Base-by-base conservation (phyloP, 1,284 basidiomycete genomes). In the Austropuccinia psidii region DNA sequence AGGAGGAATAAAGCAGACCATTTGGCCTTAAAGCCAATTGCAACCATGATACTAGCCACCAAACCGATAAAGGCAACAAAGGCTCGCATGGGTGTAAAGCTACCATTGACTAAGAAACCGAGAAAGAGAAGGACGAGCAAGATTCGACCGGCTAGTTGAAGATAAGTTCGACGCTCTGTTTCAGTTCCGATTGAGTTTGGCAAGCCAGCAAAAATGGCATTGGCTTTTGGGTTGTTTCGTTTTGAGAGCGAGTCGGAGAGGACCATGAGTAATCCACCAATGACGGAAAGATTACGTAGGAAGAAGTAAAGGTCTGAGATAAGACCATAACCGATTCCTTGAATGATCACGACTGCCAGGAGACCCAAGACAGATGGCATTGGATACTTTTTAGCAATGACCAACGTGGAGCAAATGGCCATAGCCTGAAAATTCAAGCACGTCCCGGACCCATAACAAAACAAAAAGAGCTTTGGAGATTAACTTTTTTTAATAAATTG, bases 281-380 rank as follows among this genome's bases (percentile, higher is more conserved):
- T 89, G 78, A 95, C 92, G 76, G 88, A 90, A 57, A 95, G 84
- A 83, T 94, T 95, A 80, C 92, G 90, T 55, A 98, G 89, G 91
- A 99, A 99, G 86, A 99, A 99, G 83, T 92, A 98, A 80, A 98
- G 85, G 85, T 98, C 96, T 81, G 94, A 95, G 78, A 95, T 93
- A 79, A 95, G 88, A 33, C 92, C 92, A 80, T 95, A 95, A 76
- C 92, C 92, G 77, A 95, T 89, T 3, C 81, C 96, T 83, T 99
- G 96, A 73, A 94, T 87, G 77, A 98, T 83, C 67, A 99, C 94
- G 49, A 98, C 96, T 73, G 84, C 85, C 67, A 98, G 85, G 64
- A 98, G 89, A 76, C 92, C 93, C 54, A 88, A 88, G 76, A 94
- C 90, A 21, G 93, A 89, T 81, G 88, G 88, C 83, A 96, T 92